phyloP scores from a whole-genome alignment of 2,329 filamentous ascomycete species.

The Verticillium zaregamsianum region DNA sequence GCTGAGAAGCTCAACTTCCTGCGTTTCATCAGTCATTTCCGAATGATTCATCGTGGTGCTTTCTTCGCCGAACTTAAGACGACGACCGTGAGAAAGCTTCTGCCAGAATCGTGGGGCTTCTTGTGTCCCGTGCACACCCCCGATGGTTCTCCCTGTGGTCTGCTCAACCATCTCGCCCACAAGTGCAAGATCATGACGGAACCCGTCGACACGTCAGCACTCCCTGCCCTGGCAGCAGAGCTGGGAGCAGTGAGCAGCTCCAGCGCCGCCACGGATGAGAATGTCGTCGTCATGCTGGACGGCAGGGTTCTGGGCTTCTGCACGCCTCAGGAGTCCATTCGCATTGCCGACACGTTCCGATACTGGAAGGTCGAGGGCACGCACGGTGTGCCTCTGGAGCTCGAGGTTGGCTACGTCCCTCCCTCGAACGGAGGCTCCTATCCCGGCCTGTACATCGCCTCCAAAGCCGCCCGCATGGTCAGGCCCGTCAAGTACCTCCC shows the following conservation, averaged over 20 bases:
- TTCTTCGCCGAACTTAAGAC: constrained; percentile 99
- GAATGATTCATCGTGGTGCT: constrained; percentile 97
- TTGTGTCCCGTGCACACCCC: constrained; percentile 96
- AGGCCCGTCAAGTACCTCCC: constrained; percentile 90
- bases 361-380: constrained; percentile 93
- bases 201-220: constrained; percentile 65
- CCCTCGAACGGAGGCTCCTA: constrained; percentile 89
- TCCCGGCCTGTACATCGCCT: constrained; percentile 91
- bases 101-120: constrained; percentile 98
- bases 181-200: constrained; percentile 87
- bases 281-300: constrained; percentile 84
- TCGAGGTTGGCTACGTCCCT: constrained; percentile 91
- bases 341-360: constrained; percentile 80
- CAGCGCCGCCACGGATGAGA: constrained; percentile 76
- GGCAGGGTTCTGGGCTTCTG: constrained; percentile 89
- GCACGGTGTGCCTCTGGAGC: constrained; percentile 72
- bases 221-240: constrained; percentile 71
- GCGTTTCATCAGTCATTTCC: constrained; percentile 97
- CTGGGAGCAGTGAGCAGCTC: constrained; percentile 75
- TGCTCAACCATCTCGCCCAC: constrained; percentile 92
- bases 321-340: constrained; percentile 73
- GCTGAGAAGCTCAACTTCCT: constrained; percentile 99
- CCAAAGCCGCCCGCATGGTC: constrained; percentile 79
- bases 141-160: constrained; percentile 89
- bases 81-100: constrained; percentile 88